These are phyloP conservation scores for Articulospora tetracladia DNA, from an alignment of 495 filamentous ascomycete genomes.

Conservation along the genomic window DNA sequence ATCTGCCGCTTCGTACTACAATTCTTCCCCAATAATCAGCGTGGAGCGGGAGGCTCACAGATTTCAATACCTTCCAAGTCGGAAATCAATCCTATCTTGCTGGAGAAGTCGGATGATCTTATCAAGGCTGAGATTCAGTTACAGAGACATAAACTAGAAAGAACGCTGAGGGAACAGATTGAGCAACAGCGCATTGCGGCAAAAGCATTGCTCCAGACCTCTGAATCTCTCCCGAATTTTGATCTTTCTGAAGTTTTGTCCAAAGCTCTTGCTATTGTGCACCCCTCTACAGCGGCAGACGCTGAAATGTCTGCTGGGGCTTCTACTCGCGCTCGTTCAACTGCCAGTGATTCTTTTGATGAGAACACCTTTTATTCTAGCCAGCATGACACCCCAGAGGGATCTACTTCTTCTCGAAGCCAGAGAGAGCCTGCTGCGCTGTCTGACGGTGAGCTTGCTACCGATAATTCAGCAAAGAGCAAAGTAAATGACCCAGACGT, in stretches of 20 bases:
- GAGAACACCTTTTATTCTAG: conserved; percentile 96
- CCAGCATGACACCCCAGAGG: conserved; percentile 52
- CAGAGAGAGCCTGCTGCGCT: conserved; percentile 39
- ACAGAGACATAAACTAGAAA: conserved; percentile 78
- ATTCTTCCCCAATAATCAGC: conserved; percentile 26
- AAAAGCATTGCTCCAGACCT: conserved; percentile 50
- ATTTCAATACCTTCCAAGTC: conserved; percentile 29
- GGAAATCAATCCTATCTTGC: conserved; percentile 71
- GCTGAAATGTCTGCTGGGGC: conserved; percentile 40
- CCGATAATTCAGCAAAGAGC: conserved; percentile 9
- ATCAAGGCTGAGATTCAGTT: conserved; percentile 78
- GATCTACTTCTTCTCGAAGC: conserved; percentile 34
- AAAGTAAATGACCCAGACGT: conserved; percentile 12
- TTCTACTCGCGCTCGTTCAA: conserved; percentile 34
- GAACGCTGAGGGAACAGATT: conserved; percentile 66
- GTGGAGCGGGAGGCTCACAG: conserved; percentile 4
- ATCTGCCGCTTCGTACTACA: conserved; percentile 11
- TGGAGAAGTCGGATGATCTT: conserved; percentile 80
- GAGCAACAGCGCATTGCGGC: conserved; percentile 56
- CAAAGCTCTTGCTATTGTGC: conserved; percentile 67
- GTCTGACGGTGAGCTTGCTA: conserved; percentile 14
- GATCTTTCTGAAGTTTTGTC: conserved; percentile 71
- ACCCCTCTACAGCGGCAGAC: conserved; percentile 50
- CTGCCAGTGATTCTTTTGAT: conserved; percentile 76
- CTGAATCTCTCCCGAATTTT: conserved; percentile 65